Evolutionary conservation across 495 filamentous ascomycete species (phyloP).

Genomic region (Penicillium herquei): DNA sequence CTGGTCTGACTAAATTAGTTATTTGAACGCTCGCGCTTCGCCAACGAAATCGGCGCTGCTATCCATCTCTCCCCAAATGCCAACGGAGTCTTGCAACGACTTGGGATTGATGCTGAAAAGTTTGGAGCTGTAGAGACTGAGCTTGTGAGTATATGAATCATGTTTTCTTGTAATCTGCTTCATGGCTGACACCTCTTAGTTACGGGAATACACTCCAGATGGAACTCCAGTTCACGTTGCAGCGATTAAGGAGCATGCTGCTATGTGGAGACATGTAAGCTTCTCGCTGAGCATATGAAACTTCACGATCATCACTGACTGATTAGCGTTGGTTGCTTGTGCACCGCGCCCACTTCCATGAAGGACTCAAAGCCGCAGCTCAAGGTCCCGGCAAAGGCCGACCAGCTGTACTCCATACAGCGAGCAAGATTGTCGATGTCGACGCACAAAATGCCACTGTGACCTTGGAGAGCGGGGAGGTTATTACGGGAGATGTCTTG

Average conservation of each 20-base stretch:
- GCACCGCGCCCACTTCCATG: constrained; percentile 51
- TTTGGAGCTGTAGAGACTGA: constrained; percentile 38
- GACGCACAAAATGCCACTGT: constrained; percentile 42
- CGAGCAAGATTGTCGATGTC: constrained; percentile 43
- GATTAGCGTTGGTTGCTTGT: constrained; percentile 49
- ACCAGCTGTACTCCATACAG: constrained; percentile 40
- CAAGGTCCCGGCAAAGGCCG: constrained; percentile 35
- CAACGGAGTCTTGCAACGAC: constrained; percentile 44
- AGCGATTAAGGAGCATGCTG: constrained; percentile 29
- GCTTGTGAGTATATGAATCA: constrained; percentile 13
- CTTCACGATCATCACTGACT: background rate
- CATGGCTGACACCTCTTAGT: constrained; percentile 10
- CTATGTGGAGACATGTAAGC: constrained; percentile 41
- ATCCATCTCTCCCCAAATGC: constrained; percentile 56
- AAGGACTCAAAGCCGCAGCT: constrained; percentile 44
- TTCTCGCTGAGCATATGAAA: background rate
- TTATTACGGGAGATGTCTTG: constrained; percentile 43
- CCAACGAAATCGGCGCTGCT: constrained; percentile 56
- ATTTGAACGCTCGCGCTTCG: constrained; percentile 52
- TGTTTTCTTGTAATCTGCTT: background rate
- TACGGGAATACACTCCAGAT: constrained; percentile 32
- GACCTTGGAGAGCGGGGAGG: constrained; percentile 36
- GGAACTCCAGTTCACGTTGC: constrained; percentile 35
- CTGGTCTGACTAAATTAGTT: constrained; percentile 31
- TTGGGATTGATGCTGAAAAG: constrained; percentile 38